Conservation (phyloP, 305 asterid species). For the Fraxinus baroniana region DNA sequence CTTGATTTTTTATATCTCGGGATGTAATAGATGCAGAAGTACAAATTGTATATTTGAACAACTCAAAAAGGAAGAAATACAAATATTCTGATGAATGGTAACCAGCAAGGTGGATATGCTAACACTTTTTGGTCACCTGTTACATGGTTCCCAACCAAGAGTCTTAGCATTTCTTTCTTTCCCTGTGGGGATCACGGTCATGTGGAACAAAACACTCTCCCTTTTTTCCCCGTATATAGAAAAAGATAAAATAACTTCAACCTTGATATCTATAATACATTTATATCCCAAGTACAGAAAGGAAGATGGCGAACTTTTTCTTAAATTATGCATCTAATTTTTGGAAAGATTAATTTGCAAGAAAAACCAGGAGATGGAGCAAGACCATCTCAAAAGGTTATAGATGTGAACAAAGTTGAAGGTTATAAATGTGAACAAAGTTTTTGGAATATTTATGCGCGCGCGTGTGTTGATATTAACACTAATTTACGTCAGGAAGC, state of each 20-base stretch:
- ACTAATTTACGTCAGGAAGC: background rate
- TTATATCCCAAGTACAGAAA: background rate
- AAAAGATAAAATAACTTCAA: background rate
- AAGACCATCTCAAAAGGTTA: background rate
- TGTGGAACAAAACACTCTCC: background rate
- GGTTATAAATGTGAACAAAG: background rate
- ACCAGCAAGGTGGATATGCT: background rate
- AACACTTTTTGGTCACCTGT: background rate
- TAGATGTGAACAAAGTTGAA: background rate
- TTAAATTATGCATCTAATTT: background rate
- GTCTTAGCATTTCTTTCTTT: background rate
- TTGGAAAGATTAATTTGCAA: background rate
- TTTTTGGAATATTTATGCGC: background rate
- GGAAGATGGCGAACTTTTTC: background rate
- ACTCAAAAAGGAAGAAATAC: background rate
- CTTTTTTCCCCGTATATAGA: background rate
- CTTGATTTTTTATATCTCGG: background rate
- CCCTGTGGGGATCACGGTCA: background rate
- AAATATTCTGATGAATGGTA: background rate
- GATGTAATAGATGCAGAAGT: background rate
- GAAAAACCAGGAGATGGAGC: background rate
- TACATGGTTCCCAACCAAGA: background rate
- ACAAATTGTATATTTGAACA: background rate
- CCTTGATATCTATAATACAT: background rate
- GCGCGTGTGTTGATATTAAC: background rate